Conservation (phyloP, 345 rosid genomes). For the Salix viminalis region DNA sequence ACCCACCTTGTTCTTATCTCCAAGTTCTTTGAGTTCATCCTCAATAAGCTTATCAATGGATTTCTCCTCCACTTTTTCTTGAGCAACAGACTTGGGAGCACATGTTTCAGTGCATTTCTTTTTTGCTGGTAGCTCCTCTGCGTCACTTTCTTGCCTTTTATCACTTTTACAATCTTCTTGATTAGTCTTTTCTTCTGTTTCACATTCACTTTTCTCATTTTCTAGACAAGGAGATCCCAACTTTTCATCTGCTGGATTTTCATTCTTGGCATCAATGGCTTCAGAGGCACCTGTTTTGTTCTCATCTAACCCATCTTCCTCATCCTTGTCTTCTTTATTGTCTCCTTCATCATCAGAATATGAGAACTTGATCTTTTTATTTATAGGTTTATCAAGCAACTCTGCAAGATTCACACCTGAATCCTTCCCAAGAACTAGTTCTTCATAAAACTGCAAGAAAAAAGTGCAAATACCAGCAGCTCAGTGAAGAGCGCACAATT, state of each 20-base stretch:
- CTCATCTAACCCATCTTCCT: constrained; percentile 27
- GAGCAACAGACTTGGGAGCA: constrained; percentile 27
- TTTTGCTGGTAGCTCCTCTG: constrained; percentile 58
- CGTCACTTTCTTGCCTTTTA: constrained; percentile 32
- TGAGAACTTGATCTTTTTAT: constrained; percentile 75
- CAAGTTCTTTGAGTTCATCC: constrained; percentile 84
- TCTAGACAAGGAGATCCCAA: constrained; percentile 18
- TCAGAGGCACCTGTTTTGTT: constrained; percentile 17
- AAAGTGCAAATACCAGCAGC: not conserved
- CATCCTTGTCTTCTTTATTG: constrained; percentile 20
- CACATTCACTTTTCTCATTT: constrained; percentile 21
- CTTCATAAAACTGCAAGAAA: constrained; percentile 74
- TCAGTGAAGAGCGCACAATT: not conserved
- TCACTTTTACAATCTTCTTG: constrained; percentile 27
- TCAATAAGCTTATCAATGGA: constrained; percentile 90
- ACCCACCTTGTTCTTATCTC: constrained; percentile 83
- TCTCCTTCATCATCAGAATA: constrained; percentile 59
- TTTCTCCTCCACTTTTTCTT: constrained; percentile 43
- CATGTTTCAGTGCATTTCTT: constrained; percentile 52
- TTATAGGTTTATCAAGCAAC: constrained; percentile 45
- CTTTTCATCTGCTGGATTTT: constrained; percentile 23
- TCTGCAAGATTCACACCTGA: constrained; percentile 32
- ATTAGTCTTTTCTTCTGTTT: constrained; percentile 23
- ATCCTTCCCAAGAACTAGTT: constrained; percentile 53
- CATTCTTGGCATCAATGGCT: constrained; percentile 21